phyloP scores from a whole-genome alignment of 2,329 filamentous ascomycete genomes.

The Xylaria sp. region DNA sequence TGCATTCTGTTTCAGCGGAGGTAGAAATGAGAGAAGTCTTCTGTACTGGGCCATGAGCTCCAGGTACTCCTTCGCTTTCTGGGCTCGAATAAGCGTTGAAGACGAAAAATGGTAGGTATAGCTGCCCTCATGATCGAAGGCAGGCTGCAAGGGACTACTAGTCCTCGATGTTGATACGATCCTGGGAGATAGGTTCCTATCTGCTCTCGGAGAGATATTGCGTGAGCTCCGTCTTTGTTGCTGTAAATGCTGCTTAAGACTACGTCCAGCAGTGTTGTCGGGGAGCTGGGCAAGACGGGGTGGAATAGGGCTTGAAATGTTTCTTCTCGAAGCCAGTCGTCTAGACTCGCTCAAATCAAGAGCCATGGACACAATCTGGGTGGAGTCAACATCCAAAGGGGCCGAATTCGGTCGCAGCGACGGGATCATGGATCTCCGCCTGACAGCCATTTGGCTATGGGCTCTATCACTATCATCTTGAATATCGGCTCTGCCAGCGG shows the following conservation, averaged over 20 bases:
- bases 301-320: slow-evolving; percentile 61
- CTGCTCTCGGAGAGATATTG: slow-evolving; percentile 68
- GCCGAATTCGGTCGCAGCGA: slow-evolving; percentile 42
- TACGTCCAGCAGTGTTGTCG: slow-evolving; percentile 64
- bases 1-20: slow-evolving; percentile 69
- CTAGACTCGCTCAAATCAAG: slow-evolving; percentile 86
- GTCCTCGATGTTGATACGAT: slow-evolving; percentile 54
- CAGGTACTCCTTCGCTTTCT: slow-evolving; percentile 85
- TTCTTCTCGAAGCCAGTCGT: slow-evolving; percentile 70
- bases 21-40: slow-evolving; percentile 79
- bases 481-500: slow-evolving; percentile 27
- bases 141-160: slow-evolving; percentile 58
- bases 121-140: slow-evolving; percentile 59
- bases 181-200: slow-evolving; percentile 55
- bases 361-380: slow-evolving; percentile 93
- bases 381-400: slow-evolving; percentile 76
- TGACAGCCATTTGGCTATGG: slow-evolving; percentile 42
- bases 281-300: slow-evolving; percentile 64
- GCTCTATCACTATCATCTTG: slow-evolving; percentile 43
- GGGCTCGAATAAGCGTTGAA: slow-evolving; percentile 82
- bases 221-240: slow-evolving; percentile 73
- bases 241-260: slow-evolving; percentile 75
- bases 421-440: slow-evolving; percentile 42
- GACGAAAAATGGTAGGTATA: slow-evolving; percentile 77
- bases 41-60: slow-evolving; percentile 88